Evolutionary conservation across 306 rosid genomes (phyloP).

Genomic region (Trifolium pratense): DNA sequence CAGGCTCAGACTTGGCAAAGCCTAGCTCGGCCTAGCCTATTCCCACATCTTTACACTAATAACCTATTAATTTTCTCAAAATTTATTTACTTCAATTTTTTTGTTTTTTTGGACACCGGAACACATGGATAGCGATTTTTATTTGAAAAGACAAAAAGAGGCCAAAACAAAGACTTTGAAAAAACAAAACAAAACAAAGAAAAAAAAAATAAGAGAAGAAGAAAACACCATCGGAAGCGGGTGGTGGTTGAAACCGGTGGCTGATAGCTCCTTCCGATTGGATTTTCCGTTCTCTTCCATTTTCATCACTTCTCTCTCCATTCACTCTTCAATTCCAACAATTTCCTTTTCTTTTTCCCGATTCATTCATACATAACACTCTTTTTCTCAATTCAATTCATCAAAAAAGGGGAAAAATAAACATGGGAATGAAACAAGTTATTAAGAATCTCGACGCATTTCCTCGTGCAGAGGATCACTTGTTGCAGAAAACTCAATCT

Average conservation of each 20-base stretch:
- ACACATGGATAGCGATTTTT: neutral
- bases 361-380: neutral
- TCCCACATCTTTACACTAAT: no score
- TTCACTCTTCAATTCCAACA: neutral
- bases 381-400: neutral
- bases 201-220: neutral
- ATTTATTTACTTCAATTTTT: no score
- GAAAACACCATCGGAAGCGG: conserved; percentile 6
- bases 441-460: conserved; percentile 87
- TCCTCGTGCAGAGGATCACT: conserved; percentile 97
- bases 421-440: conserved; percentile 75
- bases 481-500: conserved; percentile 89
- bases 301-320: neutral
- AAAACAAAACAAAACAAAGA: neutral
- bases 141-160: neutral
- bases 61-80: no score
- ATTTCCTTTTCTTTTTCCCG: neutral
- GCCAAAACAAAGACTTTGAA: neutral
- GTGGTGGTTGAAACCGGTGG: neutral
- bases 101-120: neutral
- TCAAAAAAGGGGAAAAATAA: conserved; percentile 34
- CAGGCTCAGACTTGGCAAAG: no score
- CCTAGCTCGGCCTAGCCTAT: no score
- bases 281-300: conserved; percentile 6
- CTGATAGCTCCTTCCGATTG: neutral